Evolutionary conservation across 2,329 filamentous ascomycete genomes (phyloP), one percentile per base, ranked within the genome.

Genomic region (Fusarium mundagurra): DNA sequence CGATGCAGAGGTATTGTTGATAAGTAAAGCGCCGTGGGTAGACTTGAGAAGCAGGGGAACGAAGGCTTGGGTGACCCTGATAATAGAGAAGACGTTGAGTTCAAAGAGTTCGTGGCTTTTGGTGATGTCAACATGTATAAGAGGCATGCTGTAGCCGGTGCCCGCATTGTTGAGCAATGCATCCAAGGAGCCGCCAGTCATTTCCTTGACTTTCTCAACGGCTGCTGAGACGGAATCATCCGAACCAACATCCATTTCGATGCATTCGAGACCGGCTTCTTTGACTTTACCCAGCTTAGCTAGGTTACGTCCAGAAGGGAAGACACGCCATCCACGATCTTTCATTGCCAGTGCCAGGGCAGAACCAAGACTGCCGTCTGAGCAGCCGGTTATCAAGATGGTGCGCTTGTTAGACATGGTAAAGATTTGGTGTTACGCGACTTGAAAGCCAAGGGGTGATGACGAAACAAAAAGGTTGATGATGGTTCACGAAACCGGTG

Each of bases 371-470:
- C 80, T 77, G 14, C 80, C 80, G 17, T 81, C 79, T 2, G 80
- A 82, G 68, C 82, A 83, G 63, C 82, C 81, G 1, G 82, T 82
- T n/a, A 83, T 73, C 9, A 83, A 69, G 20, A 82, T 76, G 3
- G 77, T 80, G 29, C 60, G 53, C 18, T 72, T 58, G 65, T 65
- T 24, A 39, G 66, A 48, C 67, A 69, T 69, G 13, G 4, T 43
- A 10, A 13, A 17, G 16, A 0, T 16, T n/a, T 34, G 9, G 48
- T 34, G n/a, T 34, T 34, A 34, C n/a, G 6, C 22, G n/a, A 24
- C 2, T 20, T 33, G 34, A 1, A 2, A 34, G n/a, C 4, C n/a
- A 20, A 24, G 6, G 13, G 1, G n/a, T 20, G 6, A 20, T 11
- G n/a, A 24, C 48, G 12, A 10, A 10, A 11, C 4, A 5, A 39